Evolutionary conservation across 495 filamentous ascomycete species (phyloP).

Genomic region (Hypoxylon perforatum): DNA sequence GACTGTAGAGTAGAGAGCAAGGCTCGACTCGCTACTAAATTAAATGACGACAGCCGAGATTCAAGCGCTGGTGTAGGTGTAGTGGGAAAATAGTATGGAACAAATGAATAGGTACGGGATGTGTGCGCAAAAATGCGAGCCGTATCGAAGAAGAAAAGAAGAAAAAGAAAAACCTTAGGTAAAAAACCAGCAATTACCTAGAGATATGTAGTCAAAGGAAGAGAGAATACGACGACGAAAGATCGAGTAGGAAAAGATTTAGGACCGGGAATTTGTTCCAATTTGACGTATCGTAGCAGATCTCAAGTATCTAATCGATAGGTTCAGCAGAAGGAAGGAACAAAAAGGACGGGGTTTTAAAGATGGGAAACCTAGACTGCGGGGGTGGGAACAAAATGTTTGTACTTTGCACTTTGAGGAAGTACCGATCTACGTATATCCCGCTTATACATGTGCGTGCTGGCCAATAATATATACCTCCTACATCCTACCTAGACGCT

Average conservation of each 20-base stretch:
- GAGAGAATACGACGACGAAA: no score
- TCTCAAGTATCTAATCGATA: background rate
- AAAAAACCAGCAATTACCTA: no score
- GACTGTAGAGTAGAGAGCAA: conserved; percentile 9
- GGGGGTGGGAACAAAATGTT: conserved; percentile 13
- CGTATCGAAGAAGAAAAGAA: background rate
- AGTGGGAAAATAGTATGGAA: background rate
- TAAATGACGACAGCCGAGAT: conserved; percentile 38
- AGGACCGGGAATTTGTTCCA: no score
- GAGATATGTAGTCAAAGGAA: no score
- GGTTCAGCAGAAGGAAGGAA: conserved; percentile 1
- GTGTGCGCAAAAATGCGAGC: background rate
- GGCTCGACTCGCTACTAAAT: conserved; percentile 1
- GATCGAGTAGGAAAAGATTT: no score
- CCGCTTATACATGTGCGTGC: no score
- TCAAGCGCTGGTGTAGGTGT: conserved; percentile 4
- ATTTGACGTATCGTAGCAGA: no score
- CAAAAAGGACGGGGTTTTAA: conserved; percentile 9
- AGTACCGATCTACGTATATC: background rate
- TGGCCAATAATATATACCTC: background rate
- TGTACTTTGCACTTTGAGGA: background rate
- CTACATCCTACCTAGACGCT: no score
- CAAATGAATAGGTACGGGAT: conserved; percentile 6
- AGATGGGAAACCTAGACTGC: conserved; percentile 18
- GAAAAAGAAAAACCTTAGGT: no score